Base-by-base conservation (phyloP, 2,329 filamentous ascomycete genomes). In the Zasmidium cellare region DNA sequence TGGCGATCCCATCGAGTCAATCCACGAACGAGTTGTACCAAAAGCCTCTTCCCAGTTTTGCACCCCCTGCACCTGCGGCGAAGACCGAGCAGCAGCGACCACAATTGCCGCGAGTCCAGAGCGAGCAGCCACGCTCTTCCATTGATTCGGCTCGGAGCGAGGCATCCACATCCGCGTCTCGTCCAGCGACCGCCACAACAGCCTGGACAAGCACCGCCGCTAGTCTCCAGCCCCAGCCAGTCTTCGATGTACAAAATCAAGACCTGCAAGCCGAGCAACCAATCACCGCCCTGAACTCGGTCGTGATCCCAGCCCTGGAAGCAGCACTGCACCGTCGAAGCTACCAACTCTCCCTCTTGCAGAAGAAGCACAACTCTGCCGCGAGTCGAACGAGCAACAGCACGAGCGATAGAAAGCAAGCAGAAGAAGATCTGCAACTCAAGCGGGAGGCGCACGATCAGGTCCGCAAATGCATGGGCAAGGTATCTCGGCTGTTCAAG, bases 261-360 rank as follows among this genome's bases (percentile, higher is more conserved):
- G 48, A 50, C 25, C 48, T 31, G 14, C 35, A 41, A n/a, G 47
- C 55, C 51, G 66, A 68, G 9, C 63, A 67, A 46, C 89, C 96
- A 57, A 82, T 96, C 20, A 94, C 96, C 53, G 92, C 92, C 1
- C 82, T 97, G 1, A 91, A 89, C 69, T 91, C 93, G 65, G 93
- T 99, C 51, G 91, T 99, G 38, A 87, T 97, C 62, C 94, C 94
- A 0, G 93, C 94, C 1, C 82, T 99, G 1, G 92, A 96, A 74
- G 90, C 94, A 65, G 92, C 94, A 7, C 84, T 97, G 19, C 91
- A 92, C 72, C 84, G 94, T 52, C 88, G 94, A 53, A 78, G 78
- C 23, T 83, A 84, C 65, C 80, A 82, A 54, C 75, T 87, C 53
- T 81, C 82, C 50, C 80, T 84, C 41, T 76, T 87, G 53, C 84